A percentile compares a stretch with the other conserved stretches of the same genome.
Evolutionary conservation across 1,139 yeast species (phyloP).

Genomic region (Pichia sp.): DNA sequence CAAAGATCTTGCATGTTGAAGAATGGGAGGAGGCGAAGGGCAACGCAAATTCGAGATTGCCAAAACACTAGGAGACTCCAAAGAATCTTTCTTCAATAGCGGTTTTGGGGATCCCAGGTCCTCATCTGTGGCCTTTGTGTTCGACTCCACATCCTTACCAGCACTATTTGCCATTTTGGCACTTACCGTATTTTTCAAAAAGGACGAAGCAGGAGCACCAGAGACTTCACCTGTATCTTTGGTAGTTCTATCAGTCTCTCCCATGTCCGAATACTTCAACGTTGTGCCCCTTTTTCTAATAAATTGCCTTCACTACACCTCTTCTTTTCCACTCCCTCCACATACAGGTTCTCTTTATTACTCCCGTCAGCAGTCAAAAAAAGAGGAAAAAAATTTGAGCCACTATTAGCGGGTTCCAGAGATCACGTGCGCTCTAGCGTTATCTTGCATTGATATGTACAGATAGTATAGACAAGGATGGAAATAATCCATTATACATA

Average conservation of each 20-base stretch:
- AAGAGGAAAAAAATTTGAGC: background rate
- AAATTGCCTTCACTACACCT: background rate
- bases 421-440: background rate
- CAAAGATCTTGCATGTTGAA: conserved; percentile 36
- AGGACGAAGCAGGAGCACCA: background rate
- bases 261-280: background rate
- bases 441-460: background rate
- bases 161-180: background rate
- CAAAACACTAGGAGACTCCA: conserved; percentile 35
- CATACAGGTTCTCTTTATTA: background rate
- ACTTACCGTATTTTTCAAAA: background rate
- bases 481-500: background rate
- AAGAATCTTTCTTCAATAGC: conserved; percentile 13
- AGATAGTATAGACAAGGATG: background rate
- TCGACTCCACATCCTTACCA: background rate
- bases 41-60: conserved; percentile 57
- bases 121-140: background rate
- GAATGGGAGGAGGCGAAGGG: conserved; percentile 68
- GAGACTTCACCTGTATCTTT: background rate
- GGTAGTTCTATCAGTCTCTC: background rate
- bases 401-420: background rate
- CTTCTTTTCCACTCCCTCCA: background rate
- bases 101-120: background rate
- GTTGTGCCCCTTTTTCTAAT: background rate
- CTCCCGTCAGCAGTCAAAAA: background rate